Percentiles rank a stretch among this genome's conserved stretches.
phyloP scores from a whole-genome alignment of 2,329 filamentous ascomycete genomes.

The Macroventuria anomochaeta region DNA sequence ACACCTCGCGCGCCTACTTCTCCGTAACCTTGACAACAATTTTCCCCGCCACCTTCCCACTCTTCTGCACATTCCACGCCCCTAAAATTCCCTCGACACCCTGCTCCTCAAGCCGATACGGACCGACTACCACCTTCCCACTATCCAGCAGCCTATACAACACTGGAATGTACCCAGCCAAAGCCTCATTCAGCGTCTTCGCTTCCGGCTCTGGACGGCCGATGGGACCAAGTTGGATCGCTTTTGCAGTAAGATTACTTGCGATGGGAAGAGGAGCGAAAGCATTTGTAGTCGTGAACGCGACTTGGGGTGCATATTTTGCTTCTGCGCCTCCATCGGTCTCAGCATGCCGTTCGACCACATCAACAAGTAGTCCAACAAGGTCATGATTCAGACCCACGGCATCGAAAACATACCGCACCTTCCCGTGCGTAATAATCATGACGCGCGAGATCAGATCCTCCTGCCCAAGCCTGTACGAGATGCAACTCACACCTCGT shows the following conservation, averaged over 20 bases:
- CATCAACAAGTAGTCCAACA: background rate
- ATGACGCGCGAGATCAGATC: background rate
- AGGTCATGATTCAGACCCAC: background rate
- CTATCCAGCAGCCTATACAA: background rate
- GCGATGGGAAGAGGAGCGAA: background rate
- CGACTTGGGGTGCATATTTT: background rate
- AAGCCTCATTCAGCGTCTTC: background rate
- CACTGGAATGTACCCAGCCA: background rate
- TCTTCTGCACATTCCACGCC: background rate
- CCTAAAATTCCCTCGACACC: background rate
- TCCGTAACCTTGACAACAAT: background rate
- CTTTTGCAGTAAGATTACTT: background rate
- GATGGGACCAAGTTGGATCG: background rate
- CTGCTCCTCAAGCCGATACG: background rate
- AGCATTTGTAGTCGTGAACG: background rate
- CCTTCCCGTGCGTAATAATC: background rate
- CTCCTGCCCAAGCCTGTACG: background rate
- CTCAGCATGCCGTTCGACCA: background rate
- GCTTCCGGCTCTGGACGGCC: background rate
- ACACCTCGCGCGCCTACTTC: background rate
- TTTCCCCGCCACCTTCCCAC: background rate
- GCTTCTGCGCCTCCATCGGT: too few species aligned
- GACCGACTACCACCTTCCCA: background rate
- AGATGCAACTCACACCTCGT: background rate
- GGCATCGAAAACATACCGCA: background rate